Conservation (phyloP, 169 alveolate species). For the Eimeria necatrix region DNA sequence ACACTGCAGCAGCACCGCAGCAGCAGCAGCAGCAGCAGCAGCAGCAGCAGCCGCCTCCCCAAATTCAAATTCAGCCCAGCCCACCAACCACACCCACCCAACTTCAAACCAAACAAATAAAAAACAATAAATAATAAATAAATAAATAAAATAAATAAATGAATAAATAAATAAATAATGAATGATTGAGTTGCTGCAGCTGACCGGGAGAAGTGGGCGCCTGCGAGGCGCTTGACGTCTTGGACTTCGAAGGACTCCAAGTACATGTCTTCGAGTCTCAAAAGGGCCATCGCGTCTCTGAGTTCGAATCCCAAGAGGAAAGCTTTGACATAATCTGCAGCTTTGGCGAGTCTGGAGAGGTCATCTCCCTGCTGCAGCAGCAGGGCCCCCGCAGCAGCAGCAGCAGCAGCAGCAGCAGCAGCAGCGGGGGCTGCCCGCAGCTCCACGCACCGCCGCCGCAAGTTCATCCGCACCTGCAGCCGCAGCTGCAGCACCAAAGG, state of each 20-base stretch:
- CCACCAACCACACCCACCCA: too few species aligned
- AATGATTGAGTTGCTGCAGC: neutral
- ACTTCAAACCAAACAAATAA: too few species aligned
- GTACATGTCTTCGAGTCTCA: conserved; percentile 98
- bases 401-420: conserved; percentile 9
- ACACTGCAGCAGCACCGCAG: neutral
- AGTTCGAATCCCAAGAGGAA: conserved; percentile 99
- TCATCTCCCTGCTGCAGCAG: conserved; percentile 4
- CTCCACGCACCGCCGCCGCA: conserved; percentile 94
- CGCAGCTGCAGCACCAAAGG: conserved; percentile 97
- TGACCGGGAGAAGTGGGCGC: conserved; percentile 96
- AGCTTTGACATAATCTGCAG: conserved; percentile 91
- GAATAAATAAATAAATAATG: too few species aligned
- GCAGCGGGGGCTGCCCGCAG: conserved; percentile 83
- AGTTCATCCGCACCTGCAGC: conserved; percentile 96
- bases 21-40: neutral
- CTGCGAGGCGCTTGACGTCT: conserved; percentile 98
- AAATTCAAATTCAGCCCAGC: too few species aligned
- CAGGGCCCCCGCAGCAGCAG: neutral
- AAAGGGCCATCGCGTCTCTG: conserved; percentile 99
- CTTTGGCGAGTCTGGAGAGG: conserved; percentile 82
- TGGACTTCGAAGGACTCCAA: conserved; percentile 98
- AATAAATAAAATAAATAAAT: too few species aligned
- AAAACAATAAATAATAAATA: too few species aligned
- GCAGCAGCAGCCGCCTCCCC: neutral